phyloP scores from a whole-genome alignment of 1,284 basidiomycete genomes.

The Boletellus deceptivus region DNA sequence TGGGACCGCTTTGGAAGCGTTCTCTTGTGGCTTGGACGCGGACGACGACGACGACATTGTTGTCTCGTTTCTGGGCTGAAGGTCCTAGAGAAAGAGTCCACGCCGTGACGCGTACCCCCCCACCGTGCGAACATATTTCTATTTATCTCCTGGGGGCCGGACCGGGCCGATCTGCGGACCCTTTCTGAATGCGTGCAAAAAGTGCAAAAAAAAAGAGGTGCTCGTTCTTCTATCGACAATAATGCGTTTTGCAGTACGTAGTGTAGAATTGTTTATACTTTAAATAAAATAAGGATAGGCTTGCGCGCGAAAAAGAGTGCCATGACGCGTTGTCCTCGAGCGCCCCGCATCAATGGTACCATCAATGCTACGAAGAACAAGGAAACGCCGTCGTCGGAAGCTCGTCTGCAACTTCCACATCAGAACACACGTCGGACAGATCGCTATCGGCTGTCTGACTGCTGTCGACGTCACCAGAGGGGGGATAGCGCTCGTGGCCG shows the following conservation, averaged over 20 bases:
- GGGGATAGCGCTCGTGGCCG: constrained; percentile 20
- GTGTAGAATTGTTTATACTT: constrained; percentile 13
- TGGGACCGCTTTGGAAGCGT: too few relatives aligned
- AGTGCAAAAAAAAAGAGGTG: too few relatives aligned
- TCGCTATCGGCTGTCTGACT: constrained; percentile 21
- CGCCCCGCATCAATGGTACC: neutral
- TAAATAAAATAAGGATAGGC: constrained; percentile 36
- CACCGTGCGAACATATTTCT: constrained; percentile 23
- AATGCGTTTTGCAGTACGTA: constrained; percentile 7
- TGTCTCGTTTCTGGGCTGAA: neutral
- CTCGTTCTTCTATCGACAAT: constrained; percentile 1
- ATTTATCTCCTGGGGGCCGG: too few relatives aligned
- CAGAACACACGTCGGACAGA: constrained; percentile 24
- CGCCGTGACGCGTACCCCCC: constrained; percentile 12
- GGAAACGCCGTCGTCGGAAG: constrained; percentile 22
- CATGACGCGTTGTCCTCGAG: constrained; percentile 12
- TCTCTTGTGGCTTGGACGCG: too few relatives aligned
- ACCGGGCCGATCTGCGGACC: neutral
- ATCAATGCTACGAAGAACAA: constrained; percentile 19
- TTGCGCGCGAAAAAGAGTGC: constrained; percentile 4
- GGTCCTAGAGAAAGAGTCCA: too few relatives aligned
- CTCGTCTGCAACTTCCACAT: constrained; percentile 23
- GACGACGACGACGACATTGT: constrained; percentile 35
- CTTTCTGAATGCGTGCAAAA: too few relatives aligned
- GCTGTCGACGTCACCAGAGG: constrained; percentile 25